Evolutionary conservation across 2,329 filamentous ascomycete genomes (phyloP).

Genomic region (Fusarium sarcochroum): DNA sequence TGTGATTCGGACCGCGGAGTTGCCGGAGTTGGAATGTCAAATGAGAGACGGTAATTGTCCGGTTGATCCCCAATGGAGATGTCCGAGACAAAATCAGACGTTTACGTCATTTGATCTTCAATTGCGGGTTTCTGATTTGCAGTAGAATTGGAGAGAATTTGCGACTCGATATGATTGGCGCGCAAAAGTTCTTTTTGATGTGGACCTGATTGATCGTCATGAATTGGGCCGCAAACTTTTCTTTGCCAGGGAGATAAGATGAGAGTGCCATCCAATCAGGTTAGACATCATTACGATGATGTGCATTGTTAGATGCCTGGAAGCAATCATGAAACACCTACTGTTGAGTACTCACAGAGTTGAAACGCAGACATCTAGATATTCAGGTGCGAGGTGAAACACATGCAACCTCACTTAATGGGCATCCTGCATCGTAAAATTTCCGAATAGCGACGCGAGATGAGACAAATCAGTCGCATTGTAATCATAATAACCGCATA

Average conservation of each 20-base stretch:
- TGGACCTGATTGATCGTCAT: constrained; percentile 2
- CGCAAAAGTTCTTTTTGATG: constrained; percentile 1
- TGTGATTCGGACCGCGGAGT: constrained; percentile 15
- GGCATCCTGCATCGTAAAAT: no score
- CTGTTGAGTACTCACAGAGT: no score
- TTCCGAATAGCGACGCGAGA: no score
- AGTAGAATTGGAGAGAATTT: not conserved
- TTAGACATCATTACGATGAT: no score
- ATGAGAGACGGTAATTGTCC: not conserved
- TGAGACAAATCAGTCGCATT: no score
- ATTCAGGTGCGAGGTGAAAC: no score
- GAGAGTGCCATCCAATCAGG: not conserved
- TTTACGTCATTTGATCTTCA: constrained; percentile 19
- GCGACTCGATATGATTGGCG: constrained; percentile 14
- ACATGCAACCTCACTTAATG: no score
- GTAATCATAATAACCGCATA: no score
- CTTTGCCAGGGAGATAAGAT: constrained; percentile 10
- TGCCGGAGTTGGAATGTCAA: constrained; percentile 4
- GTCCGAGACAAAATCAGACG: not conserved
- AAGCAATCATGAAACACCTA: no score
- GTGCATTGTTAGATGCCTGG: no score
- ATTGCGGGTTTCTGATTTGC: not conserved
- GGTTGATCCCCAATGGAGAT: not conserved
- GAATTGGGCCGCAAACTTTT: not conserved
- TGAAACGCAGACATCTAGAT: no score